Evolutionary conservation across 2,329 filamentous ascomycete species (phyloP).

Genomic region (Botrytis pseudocinerea): DNA sequence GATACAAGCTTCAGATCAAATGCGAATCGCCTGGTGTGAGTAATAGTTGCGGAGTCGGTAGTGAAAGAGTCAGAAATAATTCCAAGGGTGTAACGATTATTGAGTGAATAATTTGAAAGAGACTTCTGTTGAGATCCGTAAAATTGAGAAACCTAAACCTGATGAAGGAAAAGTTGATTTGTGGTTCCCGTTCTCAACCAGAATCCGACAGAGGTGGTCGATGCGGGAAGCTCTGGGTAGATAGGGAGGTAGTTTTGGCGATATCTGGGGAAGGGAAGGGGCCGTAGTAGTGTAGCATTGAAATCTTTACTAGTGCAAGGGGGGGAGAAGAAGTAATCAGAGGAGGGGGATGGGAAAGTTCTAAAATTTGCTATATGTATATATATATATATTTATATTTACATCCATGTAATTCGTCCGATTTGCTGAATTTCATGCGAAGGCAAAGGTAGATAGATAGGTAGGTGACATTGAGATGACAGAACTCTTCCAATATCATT

Average conservation of each 20-base stretch:
- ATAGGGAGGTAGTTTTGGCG: constrained; percentile 1
- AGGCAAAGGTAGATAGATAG: not conserved
- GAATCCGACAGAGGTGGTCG: constrained; percentile 9
- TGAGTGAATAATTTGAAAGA: constrained; percentile 7
- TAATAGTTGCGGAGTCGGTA: constrained; percentile 8
- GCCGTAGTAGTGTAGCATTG: not conserved
- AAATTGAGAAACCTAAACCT: not conserved
- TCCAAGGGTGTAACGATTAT: not conserved
- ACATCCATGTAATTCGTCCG: not conserved
- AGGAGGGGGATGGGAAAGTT: not conserved
- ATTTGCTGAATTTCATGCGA: not conserved
- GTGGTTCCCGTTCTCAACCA: constrained; percentile 10
- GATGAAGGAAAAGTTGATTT: constrained; percentile 9
- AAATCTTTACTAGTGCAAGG: not conserved
- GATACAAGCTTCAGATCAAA: not conserved
- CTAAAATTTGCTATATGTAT: too few relatives aligned
- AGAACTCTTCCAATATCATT: not conserved
- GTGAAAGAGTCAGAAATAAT: not conserved
- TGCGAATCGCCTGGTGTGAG: constrained; percentile 7
- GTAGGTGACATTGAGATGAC: not conserved
- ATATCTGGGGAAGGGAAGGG: constrained; percentile 18
- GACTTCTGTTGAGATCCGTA: not conserved
- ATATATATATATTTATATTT: too few relatives aligned
- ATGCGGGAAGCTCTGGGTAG: constrained; percentile 11
- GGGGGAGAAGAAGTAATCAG: not conserved